Percentiles rank a stretch among this genome's conserved stretches.
Evolutionary conservation across 1,284 basidiomycete species (phyloP).

Genomic region (Melanopsichium pennsylvanicum): DNA sequence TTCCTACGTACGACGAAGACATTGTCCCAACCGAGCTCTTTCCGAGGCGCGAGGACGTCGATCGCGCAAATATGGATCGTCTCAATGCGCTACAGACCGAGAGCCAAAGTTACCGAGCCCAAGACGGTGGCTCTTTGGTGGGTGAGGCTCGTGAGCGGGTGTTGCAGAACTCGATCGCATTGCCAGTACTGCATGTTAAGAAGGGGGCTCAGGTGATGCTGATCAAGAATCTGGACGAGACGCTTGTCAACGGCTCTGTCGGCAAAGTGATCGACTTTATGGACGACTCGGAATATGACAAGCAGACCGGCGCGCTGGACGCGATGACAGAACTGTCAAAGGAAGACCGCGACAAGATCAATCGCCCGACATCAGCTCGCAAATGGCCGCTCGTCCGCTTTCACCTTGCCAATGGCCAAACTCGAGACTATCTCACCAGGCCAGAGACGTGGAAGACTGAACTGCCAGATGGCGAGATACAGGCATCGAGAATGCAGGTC

Average conservation of each 20-base stretch:
- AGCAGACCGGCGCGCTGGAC: constrained; percentile 56
- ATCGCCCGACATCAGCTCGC: constrained; percentile 23
- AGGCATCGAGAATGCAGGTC: constrained; percentile 57
- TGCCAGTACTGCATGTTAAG: constrained; percentile 72
- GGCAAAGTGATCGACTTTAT: constrained; percentile 71
- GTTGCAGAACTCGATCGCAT: constrained; percentile 54
- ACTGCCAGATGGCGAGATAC: constrained; percentile 65
- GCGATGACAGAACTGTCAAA: constrained; percentile 10
- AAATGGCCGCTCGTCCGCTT: constrained; percentile 62
- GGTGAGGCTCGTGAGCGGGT: constrained; percentile 43
- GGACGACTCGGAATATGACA: constrained; percentile 41
- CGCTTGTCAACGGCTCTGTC: constrained; percentile 83
- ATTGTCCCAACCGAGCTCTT: constrained; percentile 68
- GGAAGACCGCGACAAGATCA: constrained; percentile 53
- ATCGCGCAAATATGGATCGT: constrained; percentile 75
- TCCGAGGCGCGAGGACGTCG: constrained; percentile 84
- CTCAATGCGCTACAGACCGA: constrained; percentile 67
- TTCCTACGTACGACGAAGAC: constrained; percentile 42
- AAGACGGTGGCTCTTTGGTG: constrained; percentile 48
- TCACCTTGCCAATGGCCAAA: constrained; percentile 42
- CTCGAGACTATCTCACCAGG: constrained; percentile 49
- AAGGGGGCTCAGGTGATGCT: constrained; percentile 74
- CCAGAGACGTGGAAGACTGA: constrained; percentile 66
- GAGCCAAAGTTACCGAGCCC: constrained; percentile 46
- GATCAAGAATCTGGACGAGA: constrained; percentile 79